Base-by-base conservation (phyloP, 805 yeast genomes). In the Monosporozyma solicola region DNA sequence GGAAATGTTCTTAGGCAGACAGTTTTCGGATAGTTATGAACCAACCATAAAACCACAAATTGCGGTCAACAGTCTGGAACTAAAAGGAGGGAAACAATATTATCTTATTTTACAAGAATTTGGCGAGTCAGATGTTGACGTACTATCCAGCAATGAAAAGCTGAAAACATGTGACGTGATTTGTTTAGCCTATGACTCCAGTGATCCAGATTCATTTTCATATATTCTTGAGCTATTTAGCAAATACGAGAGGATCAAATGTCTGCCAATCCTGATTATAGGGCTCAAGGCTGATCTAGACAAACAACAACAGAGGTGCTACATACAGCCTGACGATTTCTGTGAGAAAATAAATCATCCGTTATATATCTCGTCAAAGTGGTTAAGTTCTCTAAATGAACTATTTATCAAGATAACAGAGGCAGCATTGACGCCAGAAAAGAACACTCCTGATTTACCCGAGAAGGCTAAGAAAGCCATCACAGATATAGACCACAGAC, bases 201-300 rank as follows among this genome's bases (percentile, higher is more conserved):
- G 97, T 0, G 97, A 94, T 64, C 97, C 99, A 0, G 95, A 92
- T 52, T 87, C 96, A 45, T 94, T 94, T 67, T 87, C 90, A 51
- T 82, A 87, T 64, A 71, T 91, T 51, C 84, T 86, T 29, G 85
- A 85, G 20, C 66, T 91, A n/a, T 72, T 90, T 13, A 72, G 76
- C 32, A 76, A 73, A 56, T 82, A 85, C 61, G 79, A 82, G 1
- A 71, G 74, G 33, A 69, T 84, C 20, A 79, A 84, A 58, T 77
- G 78, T 51, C 70, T 94, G 2, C 99, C 99, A 0, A 78, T 85
- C 3, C 83, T 94, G 0, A 87, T 84, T 62, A 97, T 91, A 1
- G 99, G 97, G 0, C 72, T 91, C 37, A 94, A 94, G 64, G 98
- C 99, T 0, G 99, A 94, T 68, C 73, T 89, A 39, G 99, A 94